These are phyloP conservation scores for Lotmaria passim DNA, from an alignment of 208 protist genomes.

Conservation along the genomic window DNA sequence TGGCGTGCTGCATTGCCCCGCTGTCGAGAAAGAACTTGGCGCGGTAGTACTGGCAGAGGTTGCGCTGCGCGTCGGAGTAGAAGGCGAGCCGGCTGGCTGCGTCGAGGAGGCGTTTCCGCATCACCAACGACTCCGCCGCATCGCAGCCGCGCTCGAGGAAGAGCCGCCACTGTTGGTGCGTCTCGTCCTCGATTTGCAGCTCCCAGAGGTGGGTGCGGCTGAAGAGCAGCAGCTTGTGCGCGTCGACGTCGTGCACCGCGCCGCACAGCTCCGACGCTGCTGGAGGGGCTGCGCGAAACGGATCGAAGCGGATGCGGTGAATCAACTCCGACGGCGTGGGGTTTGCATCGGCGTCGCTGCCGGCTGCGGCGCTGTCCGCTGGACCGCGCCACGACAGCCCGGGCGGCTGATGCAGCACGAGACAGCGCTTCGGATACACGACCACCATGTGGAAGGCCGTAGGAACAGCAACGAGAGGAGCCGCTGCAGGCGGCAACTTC, in stretches of 20 bases:
- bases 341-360: not conserved
- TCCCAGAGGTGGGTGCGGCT: constrained; percentile 56
- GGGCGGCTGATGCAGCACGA: constrained; percentile 84
- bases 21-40: constrained; percentile 62
- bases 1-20: constrained; percentile 38
- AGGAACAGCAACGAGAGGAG: constrained; percentile 61
- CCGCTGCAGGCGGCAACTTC: constrained; percentile 5
- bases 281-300: constrained; percentile 45
- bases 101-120: constrained; percentile 64
- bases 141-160: constrained; percentile 70
- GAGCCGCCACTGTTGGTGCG: constrained; percentile 71
- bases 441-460: constrained; percentile 95
- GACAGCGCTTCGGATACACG: constrained; percentile 76
- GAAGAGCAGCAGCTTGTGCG: constrained; percentile 64
- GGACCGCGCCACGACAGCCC: constrained; percentile 68
- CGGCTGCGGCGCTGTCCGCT: constrained; percentile 17
- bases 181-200: constrained; percentile 66
- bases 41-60: constrained; percentile 45
- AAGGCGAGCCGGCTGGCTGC: constrained; percentile 61
- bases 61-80: constrained; percentile 38
- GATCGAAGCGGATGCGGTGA: constrained; percentile 74
- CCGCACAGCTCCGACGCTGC: constrained; percentile 31
- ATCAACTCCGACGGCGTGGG: constrained; percentile 64
- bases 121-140: constrained; percentile 14
- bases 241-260: constrained; percentile 51